Conservation (phyloP, 768 basidiomycete genomes). For the Pulveroboletus sp. region DNA sequence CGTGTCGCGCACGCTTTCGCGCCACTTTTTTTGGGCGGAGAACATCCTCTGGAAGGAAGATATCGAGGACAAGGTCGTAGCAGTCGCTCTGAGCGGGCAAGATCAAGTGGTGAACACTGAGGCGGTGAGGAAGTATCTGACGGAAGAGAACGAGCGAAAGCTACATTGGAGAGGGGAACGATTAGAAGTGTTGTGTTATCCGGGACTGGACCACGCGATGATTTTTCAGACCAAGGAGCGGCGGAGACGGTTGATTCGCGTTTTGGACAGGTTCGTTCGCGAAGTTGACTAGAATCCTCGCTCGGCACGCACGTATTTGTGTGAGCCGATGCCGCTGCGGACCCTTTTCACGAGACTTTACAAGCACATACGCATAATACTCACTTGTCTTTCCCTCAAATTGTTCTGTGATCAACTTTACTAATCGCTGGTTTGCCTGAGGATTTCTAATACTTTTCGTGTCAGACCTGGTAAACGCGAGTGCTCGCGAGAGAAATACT, state of each 20-base stretch:
- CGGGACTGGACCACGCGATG: constrained; percentile 39
- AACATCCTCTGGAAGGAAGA: constrained; percentile 60
- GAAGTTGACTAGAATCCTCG: not conserved
- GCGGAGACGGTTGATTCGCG: constrained; percentile 29
- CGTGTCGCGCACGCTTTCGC: constrained; percentile 51
- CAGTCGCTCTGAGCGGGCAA: constrained; percentile 36
- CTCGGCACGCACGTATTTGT: no score
- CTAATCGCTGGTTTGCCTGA: no score
- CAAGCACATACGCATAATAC: no score
- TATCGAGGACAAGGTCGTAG: constrained; percentile 31
- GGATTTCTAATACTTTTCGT: no score
- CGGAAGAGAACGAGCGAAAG: constrained; percentile 23
- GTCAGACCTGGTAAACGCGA: no score
- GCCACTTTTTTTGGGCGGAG: constrained; percentile 67
- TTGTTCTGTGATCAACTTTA: no score
- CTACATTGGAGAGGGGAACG: constrained; percentile 27
- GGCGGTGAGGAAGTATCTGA: constrained; percentile 39
- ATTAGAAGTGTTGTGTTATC: constrained; percentile 40
- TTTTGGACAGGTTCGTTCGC: constrained; percentile 31
- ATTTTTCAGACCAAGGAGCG: constrained; percentile 33
- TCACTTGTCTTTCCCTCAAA: no score
- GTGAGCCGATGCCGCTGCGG: no score
- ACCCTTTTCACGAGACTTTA: no score
- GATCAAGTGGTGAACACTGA: constrained; percentile 43
- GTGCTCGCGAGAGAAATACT: not conserved